Conservation (phyloP, 2,329 filamentous ascomycete species). For the Neocucurbitaria cava region DNA sequence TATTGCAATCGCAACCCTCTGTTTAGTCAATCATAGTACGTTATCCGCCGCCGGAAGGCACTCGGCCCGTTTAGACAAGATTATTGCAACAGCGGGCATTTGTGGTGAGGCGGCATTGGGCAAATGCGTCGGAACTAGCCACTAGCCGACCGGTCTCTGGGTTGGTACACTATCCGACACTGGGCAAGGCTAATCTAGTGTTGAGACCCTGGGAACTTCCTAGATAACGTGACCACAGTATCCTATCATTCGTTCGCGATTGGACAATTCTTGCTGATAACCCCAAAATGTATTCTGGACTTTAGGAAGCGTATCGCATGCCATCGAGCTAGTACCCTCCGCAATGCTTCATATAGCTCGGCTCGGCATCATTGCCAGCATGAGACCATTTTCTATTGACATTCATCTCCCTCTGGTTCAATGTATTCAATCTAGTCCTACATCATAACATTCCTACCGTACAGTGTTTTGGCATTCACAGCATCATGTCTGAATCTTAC, state of each 20-base stretch:
- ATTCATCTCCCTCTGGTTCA: background rate
- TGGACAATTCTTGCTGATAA: background rate
- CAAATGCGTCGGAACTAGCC: background rate
- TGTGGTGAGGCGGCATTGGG: background rate
- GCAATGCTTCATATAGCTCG: background rate
- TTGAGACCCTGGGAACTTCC: too few species aligned
- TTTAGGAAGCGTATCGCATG: background rate
- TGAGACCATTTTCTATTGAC: background rate
- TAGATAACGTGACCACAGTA: too few species aligned
- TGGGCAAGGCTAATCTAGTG: background rate
- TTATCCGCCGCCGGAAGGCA: background rate
- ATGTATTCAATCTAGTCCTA: background rate
- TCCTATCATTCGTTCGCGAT: background rate
- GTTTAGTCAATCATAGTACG: too few species aligned
- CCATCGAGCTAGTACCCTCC: background rate
- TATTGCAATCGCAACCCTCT: too few species aligned
- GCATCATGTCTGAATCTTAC: constrained; percentile 2
- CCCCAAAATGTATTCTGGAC: background rate
- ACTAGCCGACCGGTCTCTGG: background rate
- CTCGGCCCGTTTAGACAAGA: too few species aligned
- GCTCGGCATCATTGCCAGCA: background rate
- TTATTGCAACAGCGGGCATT: background rate
- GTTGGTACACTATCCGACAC: constrained; percentile 2
- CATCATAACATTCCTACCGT: background rate
- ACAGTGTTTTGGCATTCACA: background rate